Conservation (phyloP, 169 alveolate species). For the Cryptosporidium baileyi region DNA sequence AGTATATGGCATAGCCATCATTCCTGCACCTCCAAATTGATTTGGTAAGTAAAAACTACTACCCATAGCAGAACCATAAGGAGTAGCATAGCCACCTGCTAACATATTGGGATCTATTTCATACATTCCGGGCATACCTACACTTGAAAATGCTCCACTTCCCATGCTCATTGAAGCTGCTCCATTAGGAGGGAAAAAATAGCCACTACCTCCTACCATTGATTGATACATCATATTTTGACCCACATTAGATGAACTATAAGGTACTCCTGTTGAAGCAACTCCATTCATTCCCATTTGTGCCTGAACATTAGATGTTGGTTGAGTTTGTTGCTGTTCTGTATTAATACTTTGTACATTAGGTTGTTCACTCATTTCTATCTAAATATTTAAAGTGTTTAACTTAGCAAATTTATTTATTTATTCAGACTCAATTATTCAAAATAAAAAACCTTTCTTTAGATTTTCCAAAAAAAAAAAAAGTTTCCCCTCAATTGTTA, state of each 20-base stretch:
- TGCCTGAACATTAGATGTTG: conserved; percentile 3
- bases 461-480: no score
- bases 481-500: no score
- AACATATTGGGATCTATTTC: conserved; percentile 56
- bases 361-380: conserved; percentile 52
- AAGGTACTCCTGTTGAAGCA: conserved; percentile 33
- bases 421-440: no score
- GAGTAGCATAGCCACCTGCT: conserved; percentile 45
- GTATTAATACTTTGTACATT: conserved; percentile 25
- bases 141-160: conserved; percentile 54
- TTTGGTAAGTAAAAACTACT: conserved; percentile 62
- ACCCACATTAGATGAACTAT: conserved; percentile 35
- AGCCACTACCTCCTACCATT: conserved; percentile 61
- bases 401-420: no score
- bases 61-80: conserved; percentile 69
- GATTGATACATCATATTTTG: conserved; percentile 59
- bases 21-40: conserved; percentile 34
- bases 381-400: no score
- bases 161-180: conserved; percentile 31
- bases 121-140: conserved; percentile 69
- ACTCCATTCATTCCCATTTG: conserved; percentile 37
- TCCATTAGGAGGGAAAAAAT: conserved; percentile 61
- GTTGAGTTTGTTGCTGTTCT: conserved; percentile 53
- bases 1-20: conserved; percentile 69
- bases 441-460: no score